phyloP scores from a whole-genome alignment of 257 asterid genomes.

The Pogostemon cablin region DNA sequence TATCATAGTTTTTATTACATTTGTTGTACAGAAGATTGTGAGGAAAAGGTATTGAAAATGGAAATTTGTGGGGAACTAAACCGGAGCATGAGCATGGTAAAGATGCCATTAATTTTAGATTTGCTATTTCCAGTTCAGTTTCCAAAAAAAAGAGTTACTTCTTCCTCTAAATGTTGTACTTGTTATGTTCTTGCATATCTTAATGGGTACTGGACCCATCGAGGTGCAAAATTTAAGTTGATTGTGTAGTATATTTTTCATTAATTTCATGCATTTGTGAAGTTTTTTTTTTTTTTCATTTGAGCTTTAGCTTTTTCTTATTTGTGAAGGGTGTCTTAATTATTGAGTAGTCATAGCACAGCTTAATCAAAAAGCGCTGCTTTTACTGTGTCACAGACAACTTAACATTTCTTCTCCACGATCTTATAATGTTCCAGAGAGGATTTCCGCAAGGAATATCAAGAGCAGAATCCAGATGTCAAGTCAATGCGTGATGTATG shows the following conservation, averaged over 20 bases:
- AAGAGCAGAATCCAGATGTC: constrained; percentile 76
- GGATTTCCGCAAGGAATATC: constrained; percentile 92
- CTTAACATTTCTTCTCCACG: background rate
- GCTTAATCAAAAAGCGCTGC: background rate
- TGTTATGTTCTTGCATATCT: constrained; percentile 9
- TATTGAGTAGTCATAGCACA: constrained; percentile 5
- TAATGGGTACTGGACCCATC: background rate
- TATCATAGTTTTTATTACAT: background rate
- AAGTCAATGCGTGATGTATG: constrained; percentile 92
- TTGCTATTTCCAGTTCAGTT: background rate
- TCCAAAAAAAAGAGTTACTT: background rate
- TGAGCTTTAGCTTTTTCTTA: background rate
- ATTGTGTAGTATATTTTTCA: too few relatives aligned
- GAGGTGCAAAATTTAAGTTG: constrained; percentile 15
- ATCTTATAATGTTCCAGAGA: constrained; percentile 57
- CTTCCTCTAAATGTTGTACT: background rate
- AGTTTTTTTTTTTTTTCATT: background rate
- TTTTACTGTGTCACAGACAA: constrained; percentile 13
- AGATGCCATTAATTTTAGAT: background rate
- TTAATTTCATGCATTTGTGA: background rate
- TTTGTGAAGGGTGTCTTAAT: too few relatives aligned
- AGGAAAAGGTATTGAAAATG: background rate
- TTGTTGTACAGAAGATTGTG: constrained; percentile 8
- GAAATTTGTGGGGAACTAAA: background rate
- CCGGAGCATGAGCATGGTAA: background rate